phyloP scores from a whole-genome alignment of 2,329 filamentous ascomycete genomes.

The Mycosphaerella arachidis region DNA sequence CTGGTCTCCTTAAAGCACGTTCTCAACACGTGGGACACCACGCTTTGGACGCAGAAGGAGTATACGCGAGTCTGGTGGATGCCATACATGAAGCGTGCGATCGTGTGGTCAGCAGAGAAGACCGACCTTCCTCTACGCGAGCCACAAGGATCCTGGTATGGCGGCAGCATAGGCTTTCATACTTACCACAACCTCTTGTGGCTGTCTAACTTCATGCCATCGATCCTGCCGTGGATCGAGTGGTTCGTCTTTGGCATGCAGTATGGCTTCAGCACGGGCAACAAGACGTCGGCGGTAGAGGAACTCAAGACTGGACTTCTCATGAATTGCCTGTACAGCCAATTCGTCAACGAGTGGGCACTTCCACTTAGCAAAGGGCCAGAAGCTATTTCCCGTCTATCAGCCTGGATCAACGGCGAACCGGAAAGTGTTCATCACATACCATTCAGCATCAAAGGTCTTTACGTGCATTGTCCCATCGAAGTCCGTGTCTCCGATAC shows the following conservation, averaged over 20 bases:
- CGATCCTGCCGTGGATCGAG: constrained; percentile 80
- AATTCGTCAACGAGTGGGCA: constrained; percentile 98
- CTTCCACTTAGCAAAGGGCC: constrained; percentile 80
- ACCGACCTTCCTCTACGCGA: constrained; percentile 58
- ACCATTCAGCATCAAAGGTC: constrained; percentile 70
- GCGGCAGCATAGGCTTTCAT: constrained; percentile 75
- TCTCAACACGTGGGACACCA: constrained; percentile 64
- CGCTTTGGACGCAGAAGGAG: constrained; percentile 78
- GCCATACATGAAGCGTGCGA: constrained; percentile 80
- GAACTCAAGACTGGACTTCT: constrained; percentile 74
- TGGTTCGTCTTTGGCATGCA: constrained; percentile 98
- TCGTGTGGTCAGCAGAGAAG: constrained; percentile 85
- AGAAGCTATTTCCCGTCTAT: constrained; percentile 76
- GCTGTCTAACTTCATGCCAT: constrained; percentile 70
- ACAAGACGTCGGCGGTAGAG: constrained; percentile 69
- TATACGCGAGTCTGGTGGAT: constrained; percentile 98
- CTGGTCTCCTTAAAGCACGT: constrained; percentile 67
- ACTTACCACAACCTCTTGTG: constrained; percentile 89
- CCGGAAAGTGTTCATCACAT: constrained; percentile 62
- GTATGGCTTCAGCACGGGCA: constrained; percentile 77
- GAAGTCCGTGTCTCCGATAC: constrained; percentile 85
- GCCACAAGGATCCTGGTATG: constrained; percentile 71
- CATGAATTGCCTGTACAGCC: constrained; percentile 98
- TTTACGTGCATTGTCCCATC: constrained; percentile 85
- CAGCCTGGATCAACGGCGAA: constrained; percentile 79